Base-by-base conservation (phyloP, 2,329 filamentous ascomycete species). In the Trematosphaeria pertusa region DNA sequence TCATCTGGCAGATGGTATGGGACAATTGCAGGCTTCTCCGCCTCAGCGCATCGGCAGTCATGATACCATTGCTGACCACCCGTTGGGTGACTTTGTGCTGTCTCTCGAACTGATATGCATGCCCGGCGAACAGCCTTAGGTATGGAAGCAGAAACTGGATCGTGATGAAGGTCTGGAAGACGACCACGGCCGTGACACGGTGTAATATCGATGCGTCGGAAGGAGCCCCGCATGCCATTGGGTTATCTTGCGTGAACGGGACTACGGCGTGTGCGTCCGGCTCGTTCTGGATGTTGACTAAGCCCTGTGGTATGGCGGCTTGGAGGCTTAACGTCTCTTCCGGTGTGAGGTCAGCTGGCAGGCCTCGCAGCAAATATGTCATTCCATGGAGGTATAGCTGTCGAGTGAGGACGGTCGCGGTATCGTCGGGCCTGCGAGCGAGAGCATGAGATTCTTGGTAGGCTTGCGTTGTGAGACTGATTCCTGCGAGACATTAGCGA, bases 301-400 rank as follows among this genome's bases (percentile, higher is more conserved):
- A 47, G 22, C 54, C 49, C 5, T 59, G 50, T 2, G 83, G 83
- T 4, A 84, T 67, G 1, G 83, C 77, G 18, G 73, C 75, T 28
- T 76, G 76, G 4, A 87, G 71, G 36, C 76, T 77, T 18, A 78
- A 62, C 20, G 72, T 64, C 62, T 88, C 86, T 52, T 79, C 77
- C 2, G 71, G 69, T 22, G 78, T 80, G 21, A 88, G 76, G 38
- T 86, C 75, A 1, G 69, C 50, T 0, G 86, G 86, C 0, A 88
- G 75, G 6, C 81, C 85, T 50, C 79, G 79, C n/a, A 88, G 75
- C 18, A 88, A 74, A 64, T 87, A 87, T 2, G 81, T 79, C 3
- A 87, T 69, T 47, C 83, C 80, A 56, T 87, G 82, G 37, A 88
- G 70, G 65, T 87, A 88, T 8, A 86, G 76, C 52, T 83, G 82